Percentiles rank a stretch among this genome's conserved stretches.
phyloP scores from a whole-genome alignment of 1,284 basidiomycete species.

The Irpex rosettiformis region DNA sequence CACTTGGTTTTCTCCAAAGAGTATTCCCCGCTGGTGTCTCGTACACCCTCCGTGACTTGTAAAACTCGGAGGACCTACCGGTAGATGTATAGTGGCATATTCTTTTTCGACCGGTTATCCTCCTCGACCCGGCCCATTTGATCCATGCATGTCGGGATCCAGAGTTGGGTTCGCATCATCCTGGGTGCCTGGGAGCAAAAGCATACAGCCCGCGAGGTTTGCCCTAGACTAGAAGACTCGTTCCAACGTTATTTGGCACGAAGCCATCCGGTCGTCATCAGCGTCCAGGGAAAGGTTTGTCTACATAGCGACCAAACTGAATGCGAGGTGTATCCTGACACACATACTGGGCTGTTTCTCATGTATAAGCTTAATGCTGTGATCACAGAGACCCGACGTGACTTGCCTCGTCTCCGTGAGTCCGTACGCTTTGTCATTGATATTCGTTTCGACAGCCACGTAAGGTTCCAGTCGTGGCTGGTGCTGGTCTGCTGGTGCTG shows the following conservation, averaged over 20 bases:
- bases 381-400: not conserved
- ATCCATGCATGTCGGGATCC: not conserved
- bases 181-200: not conserved
- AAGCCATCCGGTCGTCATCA: not conserved
- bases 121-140: not conserved
- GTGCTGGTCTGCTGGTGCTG: not conserved
- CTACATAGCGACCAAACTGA: not conserved
- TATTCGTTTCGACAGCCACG: too few relatives aligned
- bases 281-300: not conserved
- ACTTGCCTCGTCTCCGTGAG: not conserved
- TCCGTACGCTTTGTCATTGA: too few relatives aligned
- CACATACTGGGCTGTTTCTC: not conserved
- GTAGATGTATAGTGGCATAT: not conserved
- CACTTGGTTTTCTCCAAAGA: too few relatives aligned
- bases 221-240: not conserved
- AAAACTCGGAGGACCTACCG: not conserved
- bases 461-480: not conserved
- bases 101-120: not conserved
- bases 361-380: not conserved
- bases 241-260: not conserved
- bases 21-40: too few relatives aligned
- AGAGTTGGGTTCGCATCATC: not conserved
- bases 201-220: not conserved
- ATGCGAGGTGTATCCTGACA: not conserved
- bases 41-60: not conserved